Conservation (phyloP, 1,139 yeast species). For the Pichia sp. region DNA sequence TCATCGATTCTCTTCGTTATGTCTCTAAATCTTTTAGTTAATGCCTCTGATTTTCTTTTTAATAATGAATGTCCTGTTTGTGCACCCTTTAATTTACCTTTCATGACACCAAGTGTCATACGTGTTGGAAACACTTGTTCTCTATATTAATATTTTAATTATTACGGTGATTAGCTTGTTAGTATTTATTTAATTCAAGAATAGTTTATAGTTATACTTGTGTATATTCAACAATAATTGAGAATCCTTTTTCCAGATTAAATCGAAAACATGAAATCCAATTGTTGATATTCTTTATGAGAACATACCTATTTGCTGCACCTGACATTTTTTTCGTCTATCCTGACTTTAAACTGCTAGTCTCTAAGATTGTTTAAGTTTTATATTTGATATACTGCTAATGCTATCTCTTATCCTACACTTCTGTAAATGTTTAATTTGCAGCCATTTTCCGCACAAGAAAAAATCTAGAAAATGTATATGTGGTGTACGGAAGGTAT, state of each 20-base stretch:
- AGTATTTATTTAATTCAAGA: not conserved
- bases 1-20: slow-evolving; percentile 92
- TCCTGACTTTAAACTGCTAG: no score
- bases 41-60: slow-evolving; percentile 94
- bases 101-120: slow-evolving; percentile 95
- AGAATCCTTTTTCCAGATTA: not conserved
- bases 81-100: slow-evolving; percentile 92
- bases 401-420: no score
- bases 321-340: slow-evolving; percentile 22
- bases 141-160: slow-evolving; percentile 38
- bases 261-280: no score
- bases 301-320: slow-evolving; percentile 19
- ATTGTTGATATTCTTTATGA: not conserved
- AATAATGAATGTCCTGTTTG: slow-evolving; percentile 91
- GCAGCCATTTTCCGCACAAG: no score
- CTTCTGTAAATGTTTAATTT: no score
- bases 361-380: no score
- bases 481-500: no score
- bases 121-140: slow-evolving; percentile 94
- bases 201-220: no score
- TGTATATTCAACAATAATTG: no score
- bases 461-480: no score
- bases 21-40: slow-evolving; percentile 93
- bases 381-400: no score
- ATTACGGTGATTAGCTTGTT: not conserved